Percentiles rank a stretch among this genome's conserved stretches.
These are phyloP conservation scores for Exophiala oligosperma DNA, from an alignment of 2,329 filamentous ascomycete species.

Conservation along the genomic window DNA sequence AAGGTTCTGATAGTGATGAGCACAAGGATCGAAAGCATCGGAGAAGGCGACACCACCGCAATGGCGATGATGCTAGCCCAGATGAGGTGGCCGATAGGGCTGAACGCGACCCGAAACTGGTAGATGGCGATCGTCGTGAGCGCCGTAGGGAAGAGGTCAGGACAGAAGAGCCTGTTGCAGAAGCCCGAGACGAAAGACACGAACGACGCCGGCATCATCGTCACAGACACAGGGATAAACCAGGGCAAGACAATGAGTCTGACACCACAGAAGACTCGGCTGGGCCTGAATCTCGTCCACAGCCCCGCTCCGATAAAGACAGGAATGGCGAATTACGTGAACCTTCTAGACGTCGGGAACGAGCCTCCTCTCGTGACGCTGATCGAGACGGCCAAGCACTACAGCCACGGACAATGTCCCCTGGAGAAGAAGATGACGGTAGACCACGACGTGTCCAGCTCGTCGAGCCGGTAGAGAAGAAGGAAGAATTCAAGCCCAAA, in stretches of 20 bases:
- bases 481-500: constrained; percentile 68
- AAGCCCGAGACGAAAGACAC: constrained; percentile 15
- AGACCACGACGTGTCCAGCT: constrained; percentile 39
- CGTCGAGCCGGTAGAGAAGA: constrained; percentile 68
- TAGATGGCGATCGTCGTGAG: constrained; percentile 15
- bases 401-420: constrained; percentile 24
- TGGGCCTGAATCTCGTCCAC: constrained; percentile 12
- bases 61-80: constrained; percentile 15
- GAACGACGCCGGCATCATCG: constrained; percentile 20
- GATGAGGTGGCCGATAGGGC: constrained; percentile 19
- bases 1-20: constrained; percentile 26
- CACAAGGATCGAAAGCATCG: constrained; percentile 23
- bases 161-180: constrained; percentile 4
- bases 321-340: constrained; percentile 13
- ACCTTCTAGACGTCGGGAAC: constrained; percentile 17
- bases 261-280: constrained; percentile 22
- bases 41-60: constrained; percentile 19
- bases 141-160: constrained; percentile 17
- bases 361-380: constrained; percentile 15
- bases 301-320: constrained; percentile 9
- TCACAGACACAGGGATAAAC: constrained; percentile 17
- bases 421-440: constrained; percentile 28
- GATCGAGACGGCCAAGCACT: constrained; percentile 8
- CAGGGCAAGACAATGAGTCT: constrained; percentile 16
- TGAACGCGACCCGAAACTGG: constrained; percentile 19